Evolutionary conservation across 805 yeast species (phyloP).

Genomic region (Teunomyces cretensis): DNA sequence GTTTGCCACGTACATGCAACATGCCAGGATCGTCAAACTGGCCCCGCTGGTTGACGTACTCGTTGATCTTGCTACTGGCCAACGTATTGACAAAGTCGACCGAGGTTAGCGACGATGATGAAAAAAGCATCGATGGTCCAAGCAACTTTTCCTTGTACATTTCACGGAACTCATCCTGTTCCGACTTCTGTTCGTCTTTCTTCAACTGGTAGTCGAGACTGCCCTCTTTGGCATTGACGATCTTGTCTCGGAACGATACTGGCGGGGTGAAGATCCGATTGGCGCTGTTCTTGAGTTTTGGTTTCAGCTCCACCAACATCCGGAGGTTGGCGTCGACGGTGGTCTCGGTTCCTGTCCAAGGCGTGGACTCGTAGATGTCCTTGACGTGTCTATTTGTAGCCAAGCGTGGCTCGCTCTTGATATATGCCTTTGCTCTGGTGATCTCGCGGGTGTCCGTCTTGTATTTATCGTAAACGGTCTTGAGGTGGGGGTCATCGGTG

Average conservation of each 20-base stretch:
- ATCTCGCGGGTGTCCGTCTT: background rate
- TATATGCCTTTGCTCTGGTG: constrained; percentile 14
- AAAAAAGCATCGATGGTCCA: constrained; percentile 53
- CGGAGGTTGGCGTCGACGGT: constrained; percentile 47
- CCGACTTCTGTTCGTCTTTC: constrained; percentile 13
- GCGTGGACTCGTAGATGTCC: constrained; percentile 39
- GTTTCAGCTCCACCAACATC: constrained; percentile 52
- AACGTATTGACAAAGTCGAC: constrained; percentile 58
- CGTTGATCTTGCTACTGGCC: constrained; percentile 76
- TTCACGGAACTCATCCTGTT: constrained; percentile 52
- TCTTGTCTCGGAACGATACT: constrained; percentile 34
- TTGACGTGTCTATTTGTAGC: constrained; percentile 29
- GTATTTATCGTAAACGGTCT: constrained; percentile 14
- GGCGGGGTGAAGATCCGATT: constrained; percentile 20
- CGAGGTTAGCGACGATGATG: constrained; percentile 41
- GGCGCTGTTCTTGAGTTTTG: constrained; percentile 34
- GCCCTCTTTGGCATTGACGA: constrained; percentile 62
- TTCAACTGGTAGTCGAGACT: constrained; percentile 61
- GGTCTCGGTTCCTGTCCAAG: constrained; percentile 62
- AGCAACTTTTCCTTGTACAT: constrained; percentile 62
- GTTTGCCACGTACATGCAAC: constrained; percentile 56
- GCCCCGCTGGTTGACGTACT: constrained; percentile 64
- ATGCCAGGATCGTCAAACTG: constrained; percentile 57
- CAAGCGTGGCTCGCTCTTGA: constrained; percentile 32
- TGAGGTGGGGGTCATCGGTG: constrained; percentile 17